Base-by-base conservation (phyloP, 768 basidiomycete genomes). In the Agrocybe chaxingu region DNA sequence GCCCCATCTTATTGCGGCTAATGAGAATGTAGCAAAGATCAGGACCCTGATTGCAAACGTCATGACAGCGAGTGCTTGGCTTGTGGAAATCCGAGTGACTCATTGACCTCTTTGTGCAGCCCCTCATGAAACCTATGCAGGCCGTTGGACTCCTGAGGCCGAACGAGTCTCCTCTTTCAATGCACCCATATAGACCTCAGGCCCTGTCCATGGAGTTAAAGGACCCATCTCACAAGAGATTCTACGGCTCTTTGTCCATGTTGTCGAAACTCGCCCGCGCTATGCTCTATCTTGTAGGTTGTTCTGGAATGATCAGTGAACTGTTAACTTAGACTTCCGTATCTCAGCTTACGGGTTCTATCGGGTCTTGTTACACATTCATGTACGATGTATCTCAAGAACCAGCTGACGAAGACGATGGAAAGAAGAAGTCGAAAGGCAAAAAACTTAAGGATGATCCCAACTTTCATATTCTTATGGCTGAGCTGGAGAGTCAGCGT, bases 231-330 rank as follows among this genome's bases (percentile, higher is more conserved):
- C 71, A 76, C 50, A 67, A 62, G 50, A 86, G 81, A 77, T 78
- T 81, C 7, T 76, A 70, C 55, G 65, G 65, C 0, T 54, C 77
- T 6, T 70, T 92, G 31, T 69, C 74, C 36, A 78, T 74, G 57
- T 61, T 94, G n/a, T 53, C 62, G 13, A 59, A 60, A 24, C 51
- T 97, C 62, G 90, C 92, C 7, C 75, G 91, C 43, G 90, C 85
- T 1, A 91, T 97, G 89, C 79, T 84, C 0, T 92, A 98, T 64
- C 73, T 99, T 56, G 92, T 97, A 61, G 50, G 85, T 62, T 39
- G 32, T 18, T 19, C 29, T 43, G 11, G 11, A 46, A 24, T 24
- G 24, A 24, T 24, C 24, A 24, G 24, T 24, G 24, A 24, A 24
- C 24, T 5, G 24, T 24, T 24, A 24, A 24, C 24, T 24, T 3